Conservation (phyloP, 2,329 filamentous ascomycete genomes). For the Pseudogymnoascus sp. region DNA sequence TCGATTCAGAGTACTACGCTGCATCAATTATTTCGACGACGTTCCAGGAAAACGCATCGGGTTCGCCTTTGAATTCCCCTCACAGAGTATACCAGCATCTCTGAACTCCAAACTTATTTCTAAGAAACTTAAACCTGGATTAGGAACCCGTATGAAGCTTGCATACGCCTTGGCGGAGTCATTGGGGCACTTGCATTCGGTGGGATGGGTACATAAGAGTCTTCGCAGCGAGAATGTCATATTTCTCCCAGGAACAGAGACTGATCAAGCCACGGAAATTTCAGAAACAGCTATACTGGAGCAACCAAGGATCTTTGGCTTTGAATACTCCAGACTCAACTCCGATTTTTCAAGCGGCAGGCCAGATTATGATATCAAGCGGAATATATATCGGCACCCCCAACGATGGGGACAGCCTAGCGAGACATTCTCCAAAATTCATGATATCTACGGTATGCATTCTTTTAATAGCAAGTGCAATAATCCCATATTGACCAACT, state of each 20-base stretch:
- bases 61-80: background rate
- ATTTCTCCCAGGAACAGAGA: slow-evolving; percentile 8
- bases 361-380: background rate
- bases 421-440: slow-evolving; percentile 40
- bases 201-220: slow-evolving; percentile 12
- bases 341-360: slow-evolving; percentile 10
- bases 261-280: background rate
- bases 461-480: background rate
- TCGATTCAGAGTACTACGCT: background rate
- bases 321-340: slow-evolving; percentile 12
- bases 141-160: background rate
- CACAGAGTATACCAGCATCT: background rate
- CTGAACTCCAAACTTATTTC: background rate
- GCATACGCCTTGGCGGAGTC: background rate
- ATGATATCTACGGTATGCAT: slow-evolving; percentile 43
- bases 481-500: background rate
- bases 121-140: background rate
- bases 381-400: slow-evolving; percentile 45
- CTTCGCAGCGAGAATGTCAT: slow-evolving; percentile 14
- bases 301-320: slow-evolving; percentile 12
- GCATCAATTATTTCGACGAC: background rate
- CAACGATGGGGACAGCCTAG: slow-evolving; percentile 35
- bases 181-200: background rate
- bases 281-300: background rate
- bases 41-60: background rate